Evolutionary conservation across 129 eudicot genomes (phyloP).

Genomic region (Apium graveolens): DNA sequence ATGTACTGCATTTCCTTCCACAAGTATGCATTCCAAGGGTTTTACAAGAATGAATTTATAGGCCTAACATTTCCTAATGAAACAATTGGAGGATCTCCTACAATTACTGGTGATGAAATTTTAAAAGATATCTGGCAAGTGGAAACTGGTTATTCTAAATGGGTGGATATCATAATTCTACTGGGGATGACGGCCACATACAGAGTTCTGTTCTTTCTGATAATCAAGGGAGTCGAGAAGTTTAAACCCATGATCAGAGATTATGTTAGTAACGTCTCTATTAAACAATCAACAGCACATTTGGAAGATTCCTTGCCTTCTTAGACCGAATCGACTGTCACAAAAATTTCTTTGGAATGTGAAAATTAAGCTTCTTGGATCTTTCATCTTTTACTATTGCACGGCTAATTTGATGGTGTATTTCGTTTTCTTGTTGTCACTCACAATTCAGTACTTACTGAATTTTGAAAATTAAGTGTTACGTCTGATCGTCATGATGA

Average conservation of each 20-base stretch:
- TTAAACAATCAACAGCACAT: not conserved
- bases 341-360: not conserved
- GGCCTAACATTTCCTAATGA: not conserved
- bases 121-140: not conserved
- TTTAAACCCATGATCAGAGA: not conserved
- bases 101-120: not conserved
- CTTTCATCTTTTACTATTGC: no score
- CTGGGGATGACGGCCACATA: not conserved
- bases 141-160: not conserved
- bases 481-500: no score
- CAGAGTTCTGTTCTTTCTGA: not conserved
- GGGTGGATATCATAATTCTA: not conserved
- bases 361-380: no score
- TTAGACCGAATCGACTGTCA: not conserved
- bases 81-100: not conserved
- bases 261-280: not conserved
- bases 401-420: no score
- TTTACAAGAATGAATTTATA: not conserved
- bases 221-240: not conserved
- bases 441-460: no score
- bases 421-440: no score
- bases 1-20: constrained; percentile 2
- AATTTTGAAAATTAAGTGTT: no score
- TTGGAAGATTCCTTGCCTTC: not conserved
- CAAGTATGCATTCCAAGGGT: not conserved